Percentiles rank a stretch among this genome's conserved stretches.
Evolutionary conservation across 805 yeast genomes (phyloP).

Genomic region (Pichia rugopelliculosa): DNA sequence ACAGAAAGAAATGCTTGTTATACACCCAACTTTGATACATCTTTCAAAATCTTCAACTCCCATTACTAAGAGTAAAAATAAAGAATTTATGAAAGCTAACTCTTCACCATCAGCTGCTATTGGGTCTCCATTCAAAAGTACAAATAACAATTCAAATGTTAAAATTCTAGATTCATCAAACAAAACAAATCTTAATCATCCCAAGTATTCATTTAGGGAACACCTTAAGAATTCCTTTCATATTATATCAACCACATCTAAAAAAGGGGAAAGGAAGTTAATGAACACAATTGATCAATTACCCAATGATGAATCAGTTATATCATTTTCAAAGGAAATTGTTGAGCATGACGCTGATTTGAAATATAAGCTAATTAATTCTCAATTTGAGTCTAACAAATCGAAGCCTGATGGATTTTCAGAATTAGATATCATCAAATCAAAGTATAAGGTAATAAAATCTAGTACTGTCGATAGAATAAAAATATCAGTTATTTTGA

Average conservation of each 20-base stretch:
- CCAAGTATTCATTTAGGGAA: background rate
- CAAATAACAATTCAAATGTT: background rate
- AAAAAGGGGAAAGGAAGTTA: background rate
- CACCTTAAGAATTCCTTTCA: background rate
- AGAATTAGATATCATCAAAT: background rate
- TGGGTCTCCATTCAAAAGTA: background rate
- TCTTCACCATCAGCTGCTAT: background rate
- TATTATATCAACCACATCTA: background rate
- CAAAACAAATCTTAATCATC: background rate
- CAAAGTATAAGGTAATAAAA: background rate
- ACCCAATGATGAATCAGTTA: background rate
- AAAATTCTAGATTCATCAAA: background rate
- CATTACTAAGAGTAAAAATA: background rate
- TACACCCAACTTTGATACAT: background rate
- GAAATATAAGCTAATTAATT: background rate
- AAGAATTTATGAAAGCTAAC: background rate
- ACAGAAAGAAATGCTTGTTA: background rate
- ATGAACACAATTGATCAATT: background rate
- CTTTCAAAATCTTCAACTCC: background rate
- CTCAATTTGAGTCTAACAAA: background rate
- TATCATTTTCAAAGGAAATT: background rate
- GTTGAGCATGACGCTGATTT: background rate
- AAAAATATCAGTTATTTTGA: slow-evolving; percentile 11
- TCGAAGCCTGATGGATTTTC: background rate
- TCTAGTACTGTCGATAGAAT: slow-evolving; percentile 16